Evolutionary conservation across 75 land plant genomes (phyloP), one percentile per base, ranked within the genome.

Genomic region (Adiantum capillusveneris): DNA sequence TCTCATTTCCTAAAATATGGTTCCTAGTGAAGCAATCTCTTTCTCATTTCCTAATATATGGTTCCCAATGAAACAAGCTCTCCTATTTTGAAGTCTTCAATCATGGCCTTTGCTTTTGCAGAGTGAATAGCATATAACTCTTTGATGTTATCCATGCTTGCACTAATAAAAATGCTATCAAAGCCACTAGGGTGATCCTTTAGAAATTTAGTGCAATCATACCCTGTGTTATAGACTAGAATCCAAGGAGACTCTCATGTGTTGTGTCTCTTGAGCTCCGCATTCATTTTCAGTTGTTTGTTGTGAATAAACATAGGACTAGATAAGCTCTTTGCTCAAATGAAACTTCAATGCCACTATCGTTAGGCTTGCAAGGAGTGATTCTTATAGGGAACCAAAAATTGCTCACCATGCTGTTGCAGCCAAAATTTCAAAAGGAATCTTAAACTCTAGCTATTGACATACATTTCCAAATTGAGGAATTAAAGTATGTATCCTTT

Each of bases 351-450:
- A 91, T 61, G 54, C 80, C 90, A 1, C 85, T 82, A 21, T 55
- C 59, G 59, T 76, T 69, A 18, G 84, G 78, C 70, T 79, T 84
- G 85, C 87, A 81, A 16, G 79, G 59, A 58, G 67, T 83, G 0
- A 80, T 57, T 66, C 82, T 83, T 65, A 93, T 90, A 17, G 72
- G 53, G 81, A 83, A 93, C 98, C 98, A 93, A 65, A 87, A 93
- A 63, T 93, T 93, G 81, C 89, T 93, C 98, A 93, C 85, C 96
- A 93, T 89, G 0, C 98, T 96, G n/a, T 88, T 92, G 84, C 29
- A 57, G 17, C 9, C 3, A 5, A 3, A 34, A 9, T 34, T 5
- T 5, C 9, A 34, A 9, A n/a, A n/a, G n/a, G n/a, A n/a, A n/a
- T n/a, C n/a, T n/a, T n/a, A n/a, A n/a, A n/a, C n/a, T 51, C 74